These are phyloP conservation scores for Arthrobotrys sinensis DNA, from an alignment of 2,329 filamentous ascomycete species.

Conservation along the genomic window DNA sequence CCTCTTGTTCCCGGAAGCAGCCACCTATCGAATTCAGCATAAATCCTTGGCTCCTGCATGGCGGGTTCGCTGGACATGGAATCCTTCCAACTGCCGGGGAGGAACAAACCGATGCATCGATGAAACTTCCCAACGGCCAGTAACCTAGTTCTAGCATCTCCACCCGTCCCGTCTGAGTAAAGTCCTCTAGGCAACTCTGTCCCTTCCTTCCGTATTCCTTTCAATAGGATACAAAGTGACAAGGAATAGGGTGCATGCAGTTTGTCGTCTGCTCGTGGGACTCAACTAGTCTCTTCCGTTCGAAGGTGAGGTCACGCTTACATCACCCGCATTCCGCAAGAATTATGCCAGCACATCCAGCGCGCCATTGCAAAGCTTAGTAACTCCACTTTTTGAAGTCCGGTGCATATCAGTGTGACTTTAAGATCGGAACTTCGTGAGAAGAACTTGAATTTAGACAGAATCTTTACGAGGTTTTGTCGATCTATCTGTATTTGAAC, in stretches of 20 bases:
- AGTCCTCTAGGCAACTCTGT: slow-evolving; percentile 52
- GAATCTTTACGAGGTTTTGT: slow-evolving; percentile 2
- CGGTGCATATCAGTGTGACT: no score
- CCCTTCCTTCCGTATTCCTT: slow-evolving; percentile 27
- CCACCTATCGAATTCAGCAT: slow-evolving; percentile 22
- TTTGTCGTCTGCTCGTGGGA: slow-evolving; percentile 39
- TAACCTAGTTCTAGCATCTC: slow-evolving; percentile 17
- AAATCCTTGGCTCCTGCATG: slow-evolving; percentile 36
- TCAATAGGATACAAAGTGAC: slow-evolving; percentile 21
- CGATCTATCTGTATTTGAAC: background rate
- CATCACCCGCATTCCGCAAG: slow-evolving; percentile 49
- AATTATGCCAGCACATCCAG: slow-evolving; percentile 57
- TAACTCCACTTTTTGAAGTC: slow-evolving; percentile 20
- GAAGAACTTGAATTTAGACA: background rate
- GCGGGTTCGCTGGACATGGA: slow-evolving; percentile 45
- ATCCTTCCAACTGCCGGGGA: slow-evolving; percentile 50
- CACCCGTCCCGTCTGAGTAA: slow-evolving; percentile 38
- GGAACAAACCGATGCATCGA: slow-evolving; percentile 12
- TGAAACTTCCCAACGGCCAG: slow-evolving; percentile 21
- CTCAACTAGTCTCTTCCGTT: slow-evolving; percentile 15
- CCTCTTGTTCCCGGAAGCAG: slow-evolving; percentile 20
- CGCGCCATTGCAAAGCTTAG: slow-evolving; percentile 18
- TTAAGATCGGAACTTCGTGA: background rate
- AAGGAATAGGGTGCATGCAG: slow-evolving; percentile 46
- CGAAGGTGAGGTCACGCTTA: slow-evolving; percentile 53